Conservation (phyloP, 1,139 yeast genomes). For the Nakaseomyces bracarensis region DNA sequence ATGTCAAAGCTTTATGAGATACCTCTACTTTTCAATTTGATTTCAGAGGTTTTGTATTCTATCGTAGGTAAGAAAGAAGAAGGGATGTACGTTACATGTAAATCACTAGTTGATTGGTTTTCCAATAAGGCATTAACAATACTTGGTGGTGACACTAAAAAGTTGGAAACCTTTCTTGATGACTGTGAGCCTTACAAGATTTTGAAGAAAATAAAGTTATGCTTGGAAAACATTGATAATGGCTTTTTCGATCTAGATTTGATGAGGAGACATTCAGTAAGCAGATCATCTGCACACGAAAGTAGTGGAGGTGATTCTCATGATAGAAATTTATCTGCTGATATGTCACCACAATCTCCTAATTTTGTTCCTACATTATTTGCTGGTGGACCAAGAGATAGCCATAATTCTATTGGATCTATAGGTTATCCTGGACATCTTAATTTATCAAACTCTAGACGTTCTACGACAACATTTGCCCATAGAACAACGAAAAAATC, state of each 20-base stretch:
- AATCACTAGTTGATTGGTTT: conserved; percentile 21
- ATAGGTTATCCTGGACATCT: conserved; percentile 13
- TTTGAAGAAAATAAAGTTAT: conserved; percentile 18
- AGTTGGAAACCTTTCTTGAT: conserved; percentile 37
- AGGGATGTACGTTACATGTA: conserved; percentile 38
- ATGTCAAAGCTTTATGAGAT: conserved; percentile 57
- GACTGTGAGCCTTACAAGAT: conserved; percentile 19
- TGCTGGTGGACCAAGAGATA: conserved; percentile 26
- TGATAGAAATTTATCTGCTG: conserved; percentile 8
- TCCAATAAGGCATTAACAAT: conserved; percentile 17
- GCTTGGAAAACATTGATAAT: conserved; percentile 45
- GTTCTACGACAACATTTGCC: conserved; percentile 9
- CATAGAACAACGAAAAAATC: conserved; percentile 21
- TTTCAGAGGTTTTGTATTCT: conserved; percentile 60
- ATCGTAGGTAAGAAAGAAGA: conserved; percentile 59
- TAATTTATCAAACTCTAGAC: conserved; percentile 10
- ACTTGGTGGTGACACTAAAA: conserved; percentile 19
- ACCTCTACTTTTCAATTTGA: conserved; percentile 59
- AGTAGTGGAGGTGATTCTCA: conserved; percentile 14
- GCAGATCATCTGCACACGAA: conserved; percentile 18
- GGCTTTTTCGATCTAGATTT: conserved; percentile 53
- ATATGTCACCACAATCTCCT: conserved; percentile 11
- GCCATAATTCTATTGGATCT: conserved; percentile 22
- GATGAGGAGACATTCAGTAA: conserved; percentile 40
- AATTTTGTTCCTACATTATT: conserved; percentile 16